Conservation (phyloP, 768 basidiomycete genomes). For the Phylloporus scabripes region DNA sequence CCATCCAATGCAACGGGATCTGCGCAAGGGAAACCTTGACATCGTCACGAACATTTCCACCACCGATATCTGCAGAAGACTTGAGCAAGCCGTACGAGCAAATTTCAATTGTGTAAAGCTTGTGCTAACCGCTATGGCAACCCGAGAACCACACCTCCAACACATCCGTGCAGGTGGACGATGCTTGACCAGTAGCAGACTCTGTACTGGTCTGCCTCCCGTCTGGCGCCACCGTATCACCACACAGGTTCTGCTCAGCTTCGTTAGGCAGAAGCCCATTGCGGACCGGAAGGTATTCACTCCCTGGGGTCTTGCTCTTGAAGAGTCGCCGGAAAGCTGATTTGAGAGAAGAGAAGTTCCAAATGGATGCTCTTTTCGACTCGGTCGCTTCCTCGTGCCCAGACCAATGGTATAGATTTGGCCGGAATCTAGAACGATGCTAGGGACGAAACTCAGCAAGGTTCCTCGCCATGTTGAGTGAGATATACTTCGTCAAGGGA, state of each 20-base stretch:
- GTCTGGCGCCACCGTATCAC: not conserved
- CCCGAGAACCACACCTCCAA: constrained; percentile 81
- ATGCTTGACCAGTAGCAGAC: constrained; percentile 1
- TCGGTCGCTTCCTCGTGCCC: constrained; percentile 19
- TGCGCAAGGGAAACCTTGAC: constrained; percentile 43
- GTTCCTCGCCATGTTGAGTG: not conserved
- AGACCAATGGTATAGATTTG: constrained; percentile 54
- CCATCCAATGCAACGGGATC: constrained; percentile 74
- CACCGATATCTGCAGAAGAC: constrained; percentile 55
- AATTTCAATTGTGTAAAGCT: not conserved
- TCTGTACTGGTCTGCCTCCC: not conserved
- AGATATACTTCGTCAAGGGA: constrained; percentile 64
- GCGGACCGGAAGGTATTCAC: not conserved
- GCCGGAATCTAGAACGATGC: constrained; percentile 62
- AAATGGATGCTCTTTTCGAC: not conserved
- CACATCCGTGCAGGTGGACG: constrained; percentile 40
- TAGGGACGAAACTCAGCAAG: constrained; percentile 24
- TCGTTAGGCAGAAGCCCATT: not conserved
- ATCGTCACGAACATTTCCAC: constrained; percentile 48
- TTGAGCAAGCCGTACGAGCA: not conserved
- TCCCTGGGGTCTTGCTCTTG: not conserved
- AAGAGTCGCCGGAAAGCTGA: not conserved
- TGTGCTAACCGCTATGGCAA: constrained; percentile 56
- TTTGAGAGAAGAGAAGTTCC: not conserved
- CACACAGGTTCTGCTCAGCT: not conserved